A percentile compares a stretch with the other conserved stretches of the same genome.
Evolutionary conservation across 2,329 filamentous ascomycete genomes (phyloP).

Genomic region (Hypoxylon sp.): DNA sequence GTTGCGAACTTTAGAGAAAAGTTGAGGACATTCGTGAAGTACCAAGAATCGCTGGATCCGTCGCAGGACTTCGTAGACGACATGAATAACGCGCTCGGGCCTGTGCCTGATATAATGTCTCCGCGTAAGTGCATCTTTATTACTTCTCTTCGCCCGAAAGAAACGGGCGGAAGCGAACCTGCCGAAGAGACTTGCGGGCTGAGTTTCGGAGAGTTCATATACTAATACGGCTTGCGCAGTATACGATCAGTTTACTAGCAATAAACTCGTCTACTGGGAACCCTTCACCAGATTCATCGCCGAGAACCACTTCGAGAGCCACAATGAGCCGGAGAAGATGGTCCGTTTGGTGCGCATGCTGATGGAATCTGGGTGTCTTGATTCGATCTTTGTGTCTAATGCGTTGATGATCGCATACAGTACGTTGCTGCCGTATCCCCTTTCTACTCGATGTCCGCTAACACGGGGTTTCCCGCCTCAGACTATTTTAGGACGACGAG

Average conservation of each 20-base stretch:
- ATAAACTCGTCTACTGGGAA: not conserved
- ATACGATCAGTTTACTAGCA: not conserved
- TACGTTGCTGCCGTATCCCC: not conserved
- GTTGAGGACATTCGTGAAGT: not conserved
- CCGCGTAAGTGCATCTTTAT: not conserved
- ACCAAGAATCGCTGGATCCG: not conserved
- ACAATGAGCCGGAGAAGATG: not conserved
- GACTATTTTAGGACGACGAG: not conserved
- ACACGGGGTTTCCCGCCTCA: not conserved
- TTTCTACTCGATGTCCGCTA: not conserved
- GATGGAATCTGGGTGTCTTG: not conserved
- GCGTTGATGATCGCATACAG: not conserved
- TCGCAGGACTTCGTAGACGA: not conserved
- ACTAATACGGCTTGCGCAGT: not conserved
- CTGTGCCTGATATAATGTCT: not conserved
- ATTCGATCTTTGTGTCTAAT: not conserved
- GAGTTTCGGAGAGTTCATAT: not conserved
- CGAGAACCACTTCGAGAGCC: not conserved
- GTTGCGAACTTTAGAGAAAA: not conserved
- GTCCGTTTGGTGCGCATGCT: not conserved
- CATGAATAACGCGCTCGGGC: not conserved
- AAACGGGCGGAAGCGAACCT: too few species aligned
- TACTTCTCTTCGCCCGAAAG: not conserved
- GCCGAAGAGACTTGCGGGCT: not conserved
- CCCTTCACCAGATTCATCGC: conserved; percentile 11